These are phyloP conservation scores for Pseudogymnoascus sp. DNA, from an alignment of 2,329 filamentous ascomycete genomes.

Conservation along the genomic window DNA sequence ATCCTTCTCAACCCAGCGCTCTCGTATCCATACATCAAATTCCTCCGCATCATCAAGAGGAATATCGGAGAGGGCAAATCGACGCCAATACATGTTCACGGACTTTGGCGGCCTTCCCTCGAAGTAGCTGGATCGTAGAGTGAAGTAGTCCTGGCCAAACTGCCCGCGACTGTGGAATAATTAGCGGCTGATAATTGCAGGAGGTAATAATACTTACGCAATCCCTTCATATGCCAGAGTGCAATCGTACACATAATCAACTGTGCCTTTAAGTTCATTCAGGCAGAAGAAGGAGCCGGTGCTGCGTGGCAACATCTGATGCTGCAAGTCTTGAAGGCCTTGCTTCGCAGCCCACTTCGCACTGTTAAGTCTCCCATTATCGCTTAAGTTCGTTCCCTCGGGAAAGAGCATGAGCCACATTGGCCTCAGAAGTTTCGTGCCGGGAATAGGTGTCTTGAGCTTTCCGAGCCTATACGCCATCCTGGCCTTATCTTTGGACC, in stretches of 20 bases:
- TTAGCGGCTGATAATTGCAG: constrained; percentile 12
- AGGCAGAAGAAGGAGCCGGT: constrained; percentile 76
- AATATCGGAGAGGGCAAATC: constrained; percentile 73
- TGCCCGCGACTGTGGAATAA: constrained; percentile 47
- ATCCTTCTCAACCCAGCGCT: constrained; percentile 90
- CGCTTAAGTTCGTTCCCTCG: constrained; percentile 75
- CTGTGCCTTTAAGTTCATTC: constrained; percentile 63
- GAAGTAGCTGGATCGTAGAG: constrained; percentile 78
- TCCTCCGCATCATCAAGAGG: constrained; percentile 65
- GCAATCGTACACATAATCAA: constrained; percentile 85
- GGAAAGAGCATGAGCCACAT: constrained; percentile 91
- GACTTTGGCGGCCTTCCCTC: constrained; percentile 85
- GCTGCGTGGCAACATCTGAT: constrained; percentile 70
- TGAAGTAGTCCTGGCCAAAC: constrained; percentile 88
- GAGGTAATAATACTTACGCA: constrained; percentile 54
- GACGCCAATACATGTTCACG: constrained; percentile 94
- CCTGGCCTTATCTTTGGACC: constrained; percentile 70
- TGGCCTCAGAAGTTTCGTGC: constrained; percentile 51
- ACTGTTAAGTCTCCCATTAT: constrained; percentile 63
- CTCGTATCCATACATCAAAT: constrained; percentile 79
- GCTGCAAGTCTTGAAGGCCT: constrained; percentile 63
- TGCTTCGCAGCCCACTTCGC: constrained; percentile 70
- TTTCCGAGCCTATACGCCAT: constrained; percentile 66
- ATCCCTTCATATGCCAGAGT: constrained; percentile 94
- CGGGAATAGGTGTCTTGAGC: constrained; percentile 53